phyloP scores from a whole-genome alignment of 768 basidiomycete genomes.

The Mycena latifolia region DNA sequence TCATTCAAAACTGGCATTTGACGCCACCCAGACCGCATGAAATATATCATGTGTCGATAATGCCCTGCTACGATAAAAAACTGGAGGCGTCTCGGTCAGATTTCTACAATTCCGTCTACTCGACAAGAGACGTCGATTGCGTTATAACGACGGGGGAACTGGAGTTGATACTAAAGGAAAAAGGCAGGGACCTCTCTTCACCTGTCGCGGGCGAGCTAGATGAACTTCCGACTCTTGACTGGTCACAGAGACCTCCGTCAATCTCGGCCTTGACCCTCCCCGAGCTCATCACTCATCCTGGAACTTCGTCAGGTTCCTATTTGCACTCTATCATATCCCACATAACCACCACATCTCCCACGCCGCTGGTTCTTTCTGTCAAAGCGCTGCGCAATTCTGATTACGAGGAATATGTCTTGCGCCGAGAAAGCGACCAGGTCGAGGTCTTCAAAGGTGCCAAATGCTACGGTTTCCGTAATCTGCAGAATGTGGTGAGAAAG shows the following conservation, averaged over 20 bases:
- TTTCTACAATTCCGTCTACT: constrained; percentile 86
- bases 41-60: constrained; percentile 96
- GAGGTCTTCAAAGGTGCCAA: constrained; percentile 91
- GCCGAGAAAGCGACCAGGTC: constrained; percentile 55
- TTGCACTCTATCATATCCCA: constrained; percentile 81
- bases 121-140: constrained; percentile 95
- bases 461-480: constrained; percentile 97
- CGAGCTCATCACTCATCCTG: constrained; percentile 81
- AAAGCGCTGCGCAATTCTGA: constrained; percentile 79
- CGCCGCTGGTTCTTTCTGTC: constrained; percentile 62
- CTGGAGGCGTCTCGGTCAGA: constrained; percentile 96
- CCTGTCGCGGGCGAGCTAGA: constrained; percentile 67
- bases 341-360: constrained; percentile 55
- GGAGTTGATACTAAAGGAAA: constrained; percentile 85
- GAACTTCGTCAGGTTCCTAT: constrained; percentile 94
- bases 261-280: constrained; percentile 59
- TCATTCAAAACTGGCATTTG: constrained; percentile 13
- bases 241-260: constrained; percentile 21
- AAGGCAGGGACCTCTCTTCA: constrained; percentile 79
- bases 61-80: constrained; percentile 99
- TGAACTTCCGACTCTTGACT: constrained; percentile 37
- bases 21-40: constrained; percentile 73
- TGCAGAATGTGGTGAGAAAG: constrained; percentile 96
- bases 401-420: constrained; percentile 80
- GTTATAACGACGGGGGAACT: constrained; percentile 98